Percentiles rank a stretch among this genome's conserved stretches.
Evolutionary conservation across 257 asterid species (phyloP).

Genomic region (Henckelia pumila): DNA sequence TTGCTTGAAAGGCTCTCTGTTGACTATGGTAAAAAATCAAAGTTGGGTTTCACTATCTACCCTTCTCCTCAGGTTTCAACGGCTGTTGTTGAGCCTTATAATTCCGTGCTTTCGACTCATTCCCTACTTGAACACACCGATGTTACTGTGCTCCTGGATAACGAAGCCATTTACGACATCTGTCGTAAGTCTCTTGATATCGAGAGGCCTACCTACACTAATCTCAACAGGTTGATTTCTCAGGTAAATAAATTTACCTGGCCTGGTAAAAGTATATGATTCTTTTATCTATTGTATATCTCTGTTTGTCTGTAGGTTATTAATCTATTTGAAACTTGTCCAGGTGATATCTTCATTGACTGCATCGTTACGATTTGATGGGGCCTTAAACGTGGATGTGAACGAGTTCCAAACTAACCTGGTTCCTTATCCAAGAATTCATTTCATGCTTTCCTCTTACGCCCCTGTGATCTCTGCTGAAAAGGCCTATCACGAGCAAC

Average conservation of each 20-base stretch:
- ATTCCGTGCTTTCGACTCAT: slow-evolving; percentile 50
- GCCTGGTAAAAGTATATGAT: background rate
- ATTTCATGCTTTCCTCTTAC: slow-evolving; percentile 56
- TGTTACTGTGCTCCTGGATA: slow-evolving; percentile 55
- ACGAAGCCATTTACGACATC: slow-evolving; percentile 56
- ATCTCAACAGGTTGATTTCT: slow-evolving; percentile 54
- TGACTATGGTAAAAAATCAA: slow-evolving; percentile 53
- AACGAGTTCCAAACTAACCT: slow-evolving; percentile 58
- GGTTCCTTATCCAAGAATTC: slow-evolving; percentile 59
- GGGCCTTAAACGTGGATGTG: slow-evolving; percentile 53
- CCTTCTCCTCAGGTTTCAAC: slow-evolving; percentile 63
- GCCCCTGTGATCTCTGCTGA: slow-evolving; percentile 66
- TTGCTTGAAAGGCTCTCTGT: slow-evolving; percentile 57
- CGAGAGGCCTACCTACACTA: slow-evolving; percentile 58
- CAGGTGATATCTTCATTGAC: slow-evolving; percentile 55
- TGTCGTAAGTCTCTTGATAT: slow-evolving; percentile 53
- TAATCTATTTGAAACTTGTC: background rate
- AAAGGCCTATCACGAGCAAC: slow-evolving; percentile 57
- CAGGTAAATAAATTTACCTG: slow-evolving; percentile 29
- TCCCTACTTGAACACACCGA: slow-evolving; percentile 59
- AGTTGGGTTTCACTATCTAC: slow-evolving; percentile 51
- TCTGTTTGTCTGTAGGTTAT: background rate
- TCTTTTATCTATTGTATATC: background rate
- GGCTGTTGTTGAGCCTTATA: slow-evolving; percentile 62
- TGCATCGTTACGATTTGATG: slow-evolving; percentile 55